Evolutionary conservation across 768 basidiomycete species (phyloP).

Genomic region (Boletus tomentosulus): DNA sequence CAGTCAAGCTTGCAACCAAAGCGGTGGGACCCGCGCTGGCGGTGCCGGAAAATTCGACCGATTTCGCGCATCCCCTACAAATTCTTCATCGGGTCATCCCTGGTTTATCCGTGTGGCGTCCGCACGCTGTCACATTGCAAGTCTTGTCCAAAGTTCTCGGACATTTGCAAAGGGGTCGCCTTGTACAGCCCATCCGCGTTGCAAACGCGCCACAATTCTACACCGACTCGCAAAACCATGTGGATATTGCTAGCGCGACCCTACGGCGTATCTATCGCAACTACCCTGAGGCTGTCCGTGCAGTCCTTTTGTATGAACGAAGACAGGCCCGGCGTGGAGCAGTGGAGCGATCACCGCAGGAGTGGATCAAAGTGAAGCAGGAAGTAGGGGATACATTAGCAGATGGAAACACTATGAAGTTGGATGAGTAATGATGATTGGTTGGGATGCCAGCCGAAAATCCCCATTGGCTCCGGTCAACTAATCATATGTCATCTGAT

Average conservation of each 20-base stretch:
- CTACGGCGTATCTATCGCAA: conserved; percentile 44
- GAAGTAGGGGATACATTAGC: conserved; percentile 24
- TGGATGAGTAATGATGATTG: conserved; percentile 23
- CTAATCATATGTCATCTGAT: conserved; percentile 49
- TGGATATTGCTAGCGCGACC: conserved; percentile 36
- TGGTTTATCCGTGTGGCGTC: conserved; percentile 60
- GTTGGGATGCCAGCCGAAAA: conserved; percentile 7
- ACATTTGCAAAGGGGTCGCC: conserved; percentile 47
- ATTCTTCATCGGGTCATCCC: conserved; percentile 62
- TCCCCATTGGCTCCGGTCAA: conserved; percentile 9
- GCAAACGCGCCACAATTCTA: conserved; percentile 19
- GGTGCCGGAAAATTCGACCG: conserved; percentile 27
- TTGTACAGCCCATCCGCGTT: conserved; percentile 40
- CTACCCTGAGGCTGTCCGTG: conserved; percentile 45
- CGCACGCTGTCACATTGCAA: conserved; percentile 49
- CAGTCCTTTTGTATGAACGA: conserved; percentile 33
- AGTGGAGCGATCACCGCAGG: conserved; percentile 10
- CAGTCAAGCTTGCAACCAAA: conserved; percentile 17
- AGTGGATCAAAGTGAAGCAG: conserved; percentile 18
- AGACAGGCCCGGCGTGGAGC: conserved; percentile 25
- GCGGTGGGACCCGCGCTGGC: conserved; percentile 12
- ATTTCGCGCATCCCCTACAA: conserved; percentile 57
- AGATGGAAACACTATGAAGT: conserved; percentile 17
- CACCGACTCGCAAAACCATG: conserved; percentile 20
- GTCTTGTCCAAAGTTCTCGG: conserved; percentile 44